Evolutionary conservation across 1,139 yeast species (phyloP), one percentile per base, ranked within the genome.

Genomic region (Debaryomyces coudertii): DNA sequence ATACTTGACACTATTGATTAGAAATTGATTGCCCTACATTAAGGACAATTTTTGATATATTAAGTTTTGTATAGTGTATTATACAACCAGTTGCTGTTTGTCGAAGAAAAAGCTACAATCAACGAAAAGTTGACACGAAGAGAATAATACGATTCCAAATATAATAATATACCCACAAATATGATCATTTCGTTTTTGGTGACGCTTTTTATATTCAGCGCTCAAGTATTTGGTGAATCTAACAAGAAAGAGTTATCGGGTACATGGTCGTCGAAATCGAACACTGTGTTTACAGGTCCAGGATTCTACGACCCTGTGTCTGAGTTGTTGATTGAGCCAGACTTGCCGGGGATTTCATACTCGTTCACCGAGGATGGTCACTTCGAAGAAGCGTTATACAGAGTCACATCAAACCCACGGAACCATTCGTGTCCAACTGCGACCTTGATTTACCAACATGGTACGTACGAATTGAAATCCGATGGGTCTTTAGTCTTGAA

Each of bases 251-350:
- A 75, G 46, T 65, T 85, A 44, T 83, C 71, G 40, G 99, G 99
- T n/a, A 93, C 99, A 0, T 93, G 99, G 99, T 68, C 92, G 1
- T 86, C 97, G 14, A 93, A 93, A 65, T 85, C 97, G 16, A 89
- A 88, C 64, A 83, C 96, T 6, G 99, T 95, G 7, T 86, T 93
- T 71, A 93, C 99, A 0, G 99, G 99, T 0, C 96, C 99, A 0
- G 97, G 93, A 3, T 93, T 93, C 61, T 93, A 83, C 63, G 98
- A 93, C 64, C 99, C 99, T 1, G 87, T 90, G 20, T 97, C 90
- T 62, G 99, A 93, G 66, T 79, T 92, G 24, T 74, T 93, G 49
- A 88, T 90, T 54, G 99, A 95, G 65, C 99, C 99, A 2, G 93
- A 92, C 20, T 77, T 93, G 45, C 97, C 99, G 4, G 99, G 99